Percentiles rank a stretch among this genome's conserved stretches.
Conservation (phyloP, 169 alveolate genomes). For the Theileria sp. region DNA sequence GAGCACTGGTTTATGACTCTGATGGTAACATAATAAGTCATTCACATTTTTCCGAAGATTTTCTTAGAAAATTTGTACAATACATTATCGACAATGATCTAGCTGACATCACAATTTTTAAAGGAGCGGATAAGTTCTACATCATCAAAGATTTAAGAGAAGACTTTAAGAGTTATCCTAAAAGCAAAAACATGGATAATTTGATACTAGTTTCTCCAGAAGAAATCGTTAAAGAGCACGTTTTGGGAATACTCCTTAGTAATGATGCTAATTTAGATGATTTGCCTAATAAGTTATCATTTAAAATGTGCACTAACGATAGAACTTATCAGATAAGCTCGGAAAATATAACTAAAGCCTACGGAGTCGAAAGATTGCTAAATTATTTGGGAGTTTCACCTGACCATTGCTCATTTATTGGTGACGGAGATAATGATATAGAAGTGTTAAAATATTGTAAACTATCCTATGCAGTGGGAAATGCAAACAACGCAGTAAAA, state of each 20-base stretch:
- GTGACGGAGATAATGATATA: conserved; percentile 49
- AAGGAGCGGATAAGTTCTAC: not conserved
- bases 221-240: not conserved
- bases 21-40: conserved; percentile 32
- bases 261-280: not conserved
- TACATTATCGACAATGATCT: conserved; percentile 6
- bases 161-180: conserved; percentile 16
- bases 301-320: not conserved
- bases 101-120: not conserved
- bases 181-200: not conserved
- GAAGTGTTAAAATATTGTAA: conserved; percentile 30
- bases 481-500: conserved; percentile 36
- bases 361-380: conserved; percentile 28
- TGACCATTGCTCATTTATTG: conserved; percentile 45
- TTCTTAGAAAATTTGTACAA: conserved; percentile 1
- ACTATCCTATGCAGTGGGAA: conserved; percentile 55
- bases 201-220: conserved; percentile 1
- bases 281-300: not conserved
- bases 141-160: not conserved
- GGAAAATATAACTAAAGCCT: conserved; percentile 30
- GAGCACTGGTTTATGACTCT: conserved; percentile 50
- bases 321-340: conserved; percentile 25
- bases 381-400: conserved; percentile 21
- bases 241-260: not conserved
- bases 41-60: conserved; percentile 9